A percentile compares a stretch with the other conserved stretches of the same genome.
phyloP scores from a whole-genome alignment of 495 filamentous ascomycete genomes.

The Tuber umbilicatum region DNA sequence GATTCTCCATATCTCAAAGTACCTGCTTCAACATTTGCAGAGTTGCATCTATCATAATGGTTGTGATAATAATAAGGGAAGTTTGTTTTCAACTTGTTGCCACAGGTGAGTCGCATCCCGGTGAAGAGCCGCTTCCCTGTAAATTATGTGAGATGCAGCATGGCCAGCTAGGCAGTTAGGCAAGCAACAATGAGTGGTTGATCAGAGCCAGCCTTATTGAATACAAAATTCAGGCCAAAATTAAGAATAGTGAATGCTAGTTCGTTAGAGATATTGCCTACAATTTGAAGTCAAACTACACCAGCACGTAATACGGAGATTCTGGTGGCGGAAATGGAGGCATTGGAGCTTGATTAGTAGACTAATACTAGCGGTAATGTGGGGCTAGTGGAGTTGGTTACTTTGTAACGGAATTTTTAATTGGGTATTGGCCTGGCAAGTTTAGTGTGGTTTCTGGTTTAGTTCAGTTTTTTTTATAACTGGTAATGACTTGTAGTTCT shows the following conservation, averaged over 20 bases:
- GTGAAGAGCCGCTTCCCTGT: no score
- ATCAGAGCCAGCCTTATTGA: background rate
- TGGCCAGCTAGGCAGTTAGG: background rate
- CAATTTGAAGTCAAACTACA: background rate
- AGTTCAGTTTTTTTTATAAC: background rate
- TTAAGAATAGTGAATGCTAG: rapidly evolving
- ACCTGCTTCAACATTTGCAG: no score
- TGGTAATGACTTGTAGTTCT: background rate
- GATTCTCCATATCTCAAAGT: no score
- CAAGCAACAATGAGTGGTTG: background rate
- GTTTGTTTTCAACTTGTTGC: no score
- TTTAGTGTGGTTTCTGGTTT: background rate
- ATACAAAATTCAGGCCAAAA: background rate
- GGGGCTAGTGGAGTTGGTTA: background rate
- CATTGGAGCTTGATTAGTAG: background rate
- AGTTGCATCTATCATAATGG: no score
- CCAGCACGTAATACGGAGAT: background rate
- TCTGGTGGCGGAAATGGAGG: background rate
- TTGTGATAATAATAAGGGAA: no score
- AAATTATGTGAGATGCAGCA: background rate
- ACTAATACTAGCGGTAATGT: background rate
- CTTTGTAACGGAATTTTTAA: background rate
- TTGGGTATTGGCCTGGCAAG: background rate
- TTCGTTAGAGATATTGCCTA: background rate
- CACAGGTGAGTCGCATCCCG: no score